Evolutionary conservation across 2,329 filamentous ascomycete genomes (phyloP), one percentile per base, ranked within the genome.

Genomic region (Ascochyta clinopodiicola): DNA sequence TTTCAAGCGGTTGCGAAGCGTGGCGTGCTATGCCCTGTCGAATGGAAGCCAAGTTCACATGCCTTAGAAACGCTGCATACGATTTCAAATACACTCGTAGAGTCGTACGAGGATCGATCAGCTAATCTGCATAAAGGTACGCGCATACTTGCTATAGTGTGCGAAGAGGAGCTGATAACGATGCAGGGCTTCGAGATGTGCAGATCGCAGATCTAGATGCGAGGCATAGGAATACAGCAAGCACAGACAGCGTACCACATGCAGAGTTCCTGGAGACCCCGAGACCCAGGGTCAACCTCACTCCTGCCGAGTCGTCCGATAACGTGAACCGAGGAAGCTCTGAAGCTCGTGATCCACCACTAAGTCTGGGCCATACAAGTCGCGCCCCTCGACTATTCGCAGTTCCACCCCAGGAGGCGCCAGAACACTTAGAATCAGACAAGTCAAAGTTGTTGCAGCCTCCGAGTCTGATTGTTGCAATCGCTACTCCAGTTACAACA

Each of bases 1-100:
- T 70, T 71, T 39, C 66, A 71, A 49, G 69, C 67, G 19, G 69
- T 69, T 15, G 66, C 65, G 4, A 69, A 67, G 54, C 67, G 69
- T 39, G 69, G 69, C 10, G 66, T 70, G 8, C 59, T 69, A 9
- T 72, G 70, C 34, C 68, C 70, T 17, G 56, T 69, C 12, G 64
- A 70, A 45, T 72, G 70, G 70, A 67, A 66, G 44, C 66, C 67
- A 1, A 49, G 35, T 15, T 46, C 53, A n/a, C 56, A 61, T 22
- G 49, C 62, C 4, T 36, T 44, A 4, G 64, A 65, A 3, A 66
- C 63, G 8, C 44, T 69, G 21, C 63, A 46, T 40, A 66, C 64
- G n/a, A 70, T 69, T 32, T 63, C 63, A 5, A 69, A 67, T 46
- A 69, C 65, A 6, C 50, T 71, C 9, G 61, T 60, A 5, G 68